Evolutionary conservation across 441 rosid species (phyloP), one percentile per base, ranked within the genome.

Genomic region (Brassica hybrid): DNA sequence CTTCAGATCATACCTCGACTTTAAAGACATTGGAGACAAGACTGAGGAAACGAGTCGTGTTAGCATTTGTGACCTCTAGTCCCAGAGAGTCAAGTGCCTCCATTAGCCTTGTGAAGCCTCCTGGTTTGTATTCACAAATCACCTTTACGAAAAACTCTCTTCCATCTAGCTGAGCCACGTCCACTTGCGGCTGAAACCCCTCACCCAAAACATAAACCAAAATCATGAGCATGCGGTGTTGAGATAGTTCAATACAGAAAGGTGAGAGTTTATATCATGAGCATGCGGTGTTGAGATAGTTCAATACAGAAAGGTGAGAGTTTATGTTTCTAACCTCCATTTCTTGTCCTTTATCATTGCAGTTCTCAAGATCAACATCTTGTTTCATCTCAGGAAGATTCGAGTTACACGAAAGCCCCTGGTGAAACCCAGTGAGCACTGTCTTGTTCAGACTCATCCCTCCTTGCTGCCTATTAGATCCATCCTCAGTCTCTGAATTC

Each of bases 1-100:
- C 34, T 45, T 62, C 1, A 6, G 32, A 48, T 30, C 25, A 74
- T 84, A 95, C 99, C 99, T 89, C 89, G 7, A 91, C 99, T 67
- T 84, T 87, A 84, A 95, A 88, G 74, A 95, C 91, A 82, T 93
- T 95, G 3, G 98, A 93, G 65, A 93, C 97, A 27, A 94, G 94
- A 60, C 93, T 82, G 74, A 85, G 81, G 81, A 36, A 88, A 73
- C 97, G 88, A 72, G 94, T 93, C 2, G 89, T 88, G 75, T 94
- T 94, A 10, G 89, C 97, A 81, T 91, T 88, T 48, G 91, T 87
- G 6, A 94, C 97, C 83, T 90, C 96, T 12, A 94, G 80, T 12
- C 98, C 98, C 7, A 93, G 84, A 23, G 93, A 87, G 80, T 88
- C 91, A 80, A 95, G 75, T 57, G 94, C 95, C 81, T 95, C 97